These are phyloP conservation scores for Nannizzia gypsea DNA, from an alignment of 2,329 filamentous ascomycete genomes.

Conservation along the genomic window DNA sequence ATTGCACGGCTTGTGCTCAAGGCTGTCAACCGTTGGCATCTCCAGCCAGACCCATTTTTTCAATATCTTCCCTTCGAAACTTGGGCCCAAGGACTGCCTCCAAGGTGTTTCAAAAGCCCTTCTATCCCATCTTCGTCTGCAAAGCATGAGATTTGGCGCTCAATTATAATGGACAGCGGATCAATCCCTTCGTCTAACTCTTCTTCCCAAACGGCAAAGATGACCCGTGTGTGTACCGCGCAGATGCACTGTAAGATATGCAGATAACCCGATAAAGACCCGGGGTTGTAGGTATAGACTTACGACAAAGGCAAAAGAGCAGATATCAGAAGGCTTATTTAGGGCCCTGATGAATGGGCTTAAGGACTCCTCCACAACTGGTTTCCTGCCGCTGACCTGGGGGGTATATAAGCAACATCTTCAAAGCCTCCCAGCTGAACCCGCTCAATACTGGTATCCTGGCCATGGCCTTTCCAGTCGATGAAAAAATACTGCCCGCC, in stretches of 20 bases:
- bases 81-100: slow-evolving; percentile 29
- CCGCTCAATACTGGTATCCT: slow-evolving; percentile 10
- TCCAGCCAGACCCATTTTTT: not conserved
- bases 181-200: slow-evolving; percentile 25
- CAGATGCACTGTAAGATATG: slow-evolving; percentile 31
- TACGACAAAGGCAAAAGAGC: slow-evolving; percentile 12
- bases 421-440: slow-evolving; percentile 20
- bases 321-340: slow-evolving; percentile 18
- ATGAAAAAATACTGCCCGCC: slow-evolving; percentile 26
- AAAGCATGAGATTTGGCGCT: slow-evolving; percentile 40
- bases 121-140: slow-evolving; percentile 32
- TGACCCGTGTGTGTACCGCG: slow-evolving; percentile 31
- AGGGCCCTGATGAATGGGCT: slow-evolving; percentile 17
- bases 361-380: slow-evolving; percentile 23
- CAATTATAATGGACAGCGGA: slow-evolving; percentile 32
- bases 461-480: slow-evolving; percentile 15
- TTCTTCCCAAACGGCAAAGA: slow-evolving; percentile 28
- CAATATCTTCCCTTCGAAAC: slow-evolving; percentile 22
- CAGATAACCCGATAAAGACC: not conserved
- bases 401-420: slow-evolving; percentile 11
- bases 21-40: slow-evolving; percentile 2
- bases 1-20: slow-evolving; percentile 5
- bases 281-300: not conserved
- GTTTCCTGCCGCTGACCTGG: slow-evolving; percentile 16
- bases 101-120: slow-evolving; percentile 33